Conservation (phyloP, 2,329 filamentous ascomycete genomes). For the Apiospora kogelbergensis region DNA sequence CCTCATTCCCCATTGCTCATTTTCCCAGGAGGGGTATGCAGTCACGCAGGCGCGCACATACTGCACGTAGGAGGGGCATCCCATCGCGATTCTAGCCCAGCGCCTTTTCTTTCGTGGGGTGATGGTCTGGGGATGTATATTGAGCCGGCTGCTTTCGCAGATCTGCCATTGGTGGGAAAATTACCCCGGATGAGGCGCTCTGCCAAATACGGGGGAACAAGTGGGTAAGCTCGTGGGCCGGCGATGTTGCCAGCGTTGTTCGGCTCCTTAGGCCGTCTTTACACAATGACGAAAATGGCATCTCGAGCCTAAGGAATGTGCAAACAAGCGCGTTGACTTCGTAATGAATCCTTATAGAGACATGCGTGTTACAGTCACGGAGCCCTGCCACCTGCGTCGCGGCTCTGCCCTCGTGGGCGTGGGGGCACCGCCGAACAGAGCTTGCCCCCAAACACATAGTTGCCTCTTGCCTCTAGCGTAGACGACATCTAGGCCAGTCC, state of each 20-base stretch:
- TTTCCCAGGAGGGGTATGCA: not conserved
- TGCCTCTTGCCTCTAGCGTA: not conserved
- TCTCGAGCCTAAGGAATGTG: not conserved
- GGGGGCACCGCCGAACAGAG: not conserved
- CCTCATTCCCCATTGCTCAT: not conserved
- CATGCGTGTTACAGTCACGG: too few relatives aligned
- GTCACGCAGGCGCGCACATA: not conserved
- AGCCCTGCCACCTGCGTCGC: not conserved
- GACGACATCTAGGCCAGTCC: not conserved
- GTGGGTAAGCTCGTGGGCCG: not conserved
- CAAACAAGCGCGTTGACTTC: not conserved
- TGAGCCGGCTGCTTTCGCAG: not conserved
- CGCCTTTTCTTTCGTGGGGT: not conserved
- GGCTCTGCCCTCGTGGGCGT: not conserved
- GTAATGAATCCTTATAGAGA: too few relatives aligned
- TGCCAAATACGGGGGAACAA: not conserved
- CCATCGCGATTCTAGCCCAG: not conserved
- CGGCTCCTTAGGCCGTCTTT: not conserved
- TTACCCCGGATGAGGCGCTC: not conserved
- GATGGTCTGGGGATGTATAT: constrained; percentile 1
- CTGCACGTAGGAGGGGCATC: not conserved
- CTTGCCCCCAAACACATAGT: too few relatives aligned
- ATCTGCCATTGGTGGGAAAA: constrained; percentile 4
- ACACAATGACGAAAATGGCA: not conserved
- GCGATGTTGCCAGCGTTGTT: not conserved